These are phyloP conservation scores for Henckelia pumila DNA, from an alignment of 257 asterid genomes.

Conservation along the genomic window DNA sequence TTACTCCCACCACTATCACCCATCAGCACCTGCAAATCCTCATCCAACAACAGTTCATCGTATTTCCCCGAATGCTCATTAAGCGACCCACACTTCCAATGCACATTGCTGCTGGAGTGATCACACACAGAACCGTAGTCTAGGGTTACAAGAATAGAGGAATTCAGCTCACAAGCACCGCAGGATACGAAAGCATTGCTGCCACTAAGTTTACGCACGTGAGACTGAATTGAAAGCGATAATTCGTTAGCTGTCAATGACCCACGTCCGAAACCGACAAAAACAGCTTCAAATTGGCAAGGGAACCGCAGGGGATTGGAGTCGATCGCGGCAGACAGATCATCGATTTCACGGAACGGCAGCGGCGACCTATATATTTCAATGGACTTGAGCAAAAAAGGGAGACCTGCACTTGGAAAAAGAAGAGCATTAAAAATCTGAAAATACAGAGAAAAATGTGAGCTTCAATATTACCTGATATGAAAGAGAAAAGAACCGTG, in stretches of 20 bases:
- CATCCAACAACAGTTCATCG: slow-evolving; percentile 57
- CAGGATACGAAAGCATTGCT: slow-evolving; percentile 40
- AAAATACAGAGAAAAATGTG: neutral
- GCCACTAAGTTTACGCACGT: slow-evolving; percentile 26
- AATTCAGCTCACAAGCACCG: slow-evolving; percentile 56
- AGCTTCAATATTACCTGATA: slow-evolving; percentile 43
- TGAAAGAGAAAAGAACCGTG: slow-evolving; percentile 70
- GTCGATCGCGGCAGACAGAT: slow-evolving; percentile 48
- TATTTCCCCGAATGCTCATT: slow-evolving; percentile 30
- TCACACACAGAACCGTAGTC: slow-evolving; percentile 49
- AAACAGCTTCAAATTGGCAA: slow-evolving; percentile 67
- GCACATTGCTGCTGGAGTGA: slow-evolving; percentile 25
- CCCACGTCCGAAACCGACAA: slow-evolving; percentile 38
- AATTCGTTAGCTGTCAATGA: slow-evolving; percentile 40
- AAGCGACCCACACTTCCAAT: slow-evolving; percentile 65
- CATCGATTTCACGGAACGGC: slow-evolving; percentile 47
- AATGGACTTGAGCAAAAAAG: slow-evolving; percentile 65
- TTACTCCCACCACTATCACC: slow-evolving; percentile 25
- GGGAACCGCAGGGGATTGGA: slow-evolving; percentile 58
- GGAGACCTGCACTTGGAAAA: slow-evolving; percentile 50
- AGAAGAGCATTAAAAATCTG: neutral
- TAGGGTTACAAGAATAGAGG: slow-evolving; percentile 53
- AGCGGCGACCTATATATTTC: slow-evolving; percentile 89
- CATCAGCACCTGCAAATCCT: slow-evolving; percentile 46
- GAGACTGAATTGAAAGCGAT: slow-evolving; percentile 38